Base-by-base conservation (phyloP, 352 stramenopile genomes). In the Pythium folliculosum region DNA sequence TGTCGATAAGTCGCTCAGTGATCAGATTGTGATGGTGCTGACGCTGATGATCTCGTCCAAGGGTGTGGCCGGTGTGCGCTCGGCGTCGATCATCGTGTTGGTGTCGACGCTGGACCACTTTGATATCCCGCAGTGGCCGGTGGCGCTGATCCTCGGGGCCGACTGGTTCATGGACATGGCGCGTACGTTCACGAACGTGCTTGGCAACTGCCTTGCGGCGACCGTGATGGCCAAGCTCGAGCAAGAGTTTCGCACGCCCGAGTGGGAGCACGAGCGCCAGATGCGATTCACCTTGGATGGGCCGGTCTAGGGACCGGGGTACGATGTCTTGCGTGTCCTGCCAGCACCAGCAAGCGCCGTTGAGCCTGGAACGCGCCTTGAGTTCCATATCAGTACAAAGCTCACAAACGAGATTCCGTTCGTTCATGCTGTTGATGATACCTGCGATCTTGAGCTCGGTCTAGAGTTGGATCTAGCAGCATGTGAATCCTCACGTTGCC, bases 81-180 rank as follows among this genome's bases (percentile, higher is more conserved):
- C 56, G 19, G 56, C 56, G 22, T 32, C n/a, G 5, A 52, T 54
- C 56, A 54, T 63, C 17, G 56, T 63, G 22, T 14, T 63, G 22
- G 43, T 44, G 3, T 47, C 56, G 19, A 63, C 56, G 27, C 56
- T 63, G 2, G 56, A 23, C 43, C 56, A 63, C 8, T 63, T 88
- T 47, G 69, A 77, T 62, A 81, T 88, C 38, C 80, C 80, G 51
- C 76, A 72, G 61, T 88, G 77, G 80, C 78, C 80, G 0, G 80
- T 88, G n/a, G 77, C 74, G 4, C 72, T 88, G 0, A 81, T 86
- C 49, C 57, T 88, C 1, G 77, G 77, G 8, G 80, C 77, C 19
- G 80, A 88, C 50, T 88, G 80, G 80, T 68, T 88, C 70, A 84
- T 82, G 72, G 77, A 86, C 62, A 86, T 86, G 77, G 59, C 76